These are phyloP conservation scores for Colletotrichum noveboracense DNA, from an alignment of 2,329 filamentous ascomycete genomes.

Conservation along the genomic window DNA sequence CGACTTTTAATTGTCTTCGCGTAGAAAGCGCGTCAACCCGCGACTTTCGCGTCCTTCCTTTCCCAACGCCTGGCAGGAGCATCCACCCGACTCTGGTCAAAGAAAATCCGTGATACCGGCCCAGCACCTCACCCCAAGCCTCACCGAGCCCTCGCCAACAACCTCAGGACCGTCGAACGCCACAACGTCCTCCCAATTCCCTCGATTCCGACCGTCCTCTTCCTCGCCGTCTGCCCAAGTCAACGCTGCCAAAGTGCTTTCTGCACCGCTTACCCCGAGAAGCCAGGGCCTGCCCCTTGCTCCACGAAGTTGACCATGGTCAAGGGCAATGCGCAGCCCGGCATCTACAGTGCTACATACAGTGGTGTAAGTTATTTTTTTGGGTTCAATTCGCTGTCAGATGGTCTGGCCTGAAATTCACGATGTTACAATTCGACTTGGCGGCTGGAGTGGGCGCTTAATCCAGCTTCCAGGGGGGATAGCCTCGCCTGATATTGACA, in stretches of 20 bases:
- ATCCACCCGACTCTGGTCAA: constrained; percentile 17
- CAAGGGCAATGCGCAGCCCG: constrained; percentile 46
- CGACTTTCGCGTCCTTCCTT: constrained; percentile 17
- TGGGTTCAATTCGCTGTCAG: background rate
- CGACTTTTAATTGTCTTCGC: constrained; percentile 20
- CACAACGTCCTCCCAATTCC: background rate
- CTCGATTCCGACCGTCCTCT: background rate
- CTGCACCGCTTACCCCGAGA: background rate
- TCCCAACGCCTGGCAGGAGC: background rate
- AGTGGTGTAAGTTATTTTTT: constrained; percentile 62
- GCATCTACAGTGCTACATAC: constrained; percentile 73
- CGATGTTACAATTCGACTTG: background rate
- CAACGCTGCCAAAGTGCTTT: background rate
- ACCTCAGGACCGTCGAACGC: background rate
- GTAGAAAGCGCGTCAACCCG: constrained; percentile 14
- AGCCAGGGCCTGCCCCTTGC: constrained; percentile 18
- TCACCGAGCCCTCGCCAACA: background rate
- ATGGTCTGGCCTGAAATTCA: background rate
- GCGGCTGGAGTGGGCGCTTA: background rate
- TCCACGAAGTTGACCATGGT: constrained; percentile 42
- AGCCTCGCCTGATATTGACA: constrained; percentile 4
- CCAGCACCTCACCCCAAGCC: constrained; percentile 1
- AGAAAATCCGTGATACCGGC: constrained; percentile 14
- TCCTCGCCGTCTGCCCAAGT: background rate
- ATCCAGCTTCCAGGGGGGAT: background rate